Base-by-base conservation (phyloP, 768 basidiomycete genomes). In the Rhizopogon vulgaris region DNA sequence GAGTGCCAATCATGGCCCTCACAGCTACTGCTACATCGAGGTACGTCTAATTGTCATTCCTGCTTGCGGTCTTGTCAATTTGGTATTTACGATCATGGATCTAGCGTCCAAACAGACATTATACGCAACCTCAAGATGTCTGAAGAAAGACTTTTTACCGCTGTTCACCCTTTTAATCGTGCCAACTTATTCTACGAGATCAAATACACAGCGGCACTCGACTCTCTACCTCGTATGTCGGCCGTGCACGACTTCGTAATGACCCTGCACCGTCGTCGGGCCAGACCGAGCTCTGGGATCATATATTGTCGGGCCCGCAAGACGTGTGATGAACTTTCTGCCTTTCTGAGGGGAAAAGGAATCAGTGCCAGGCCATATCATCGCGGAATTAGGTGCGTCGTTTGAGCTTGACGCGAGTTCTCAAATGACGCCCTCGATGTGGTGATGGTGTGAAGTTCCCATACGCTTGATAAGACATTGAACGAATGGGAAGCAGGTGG, bases 1-100 rank as follows among this genome's bases (percentile, higher is more conserved):
- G 76, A 51, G 78, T 92, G 4, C 90, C 91, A 0, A 84, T 94
- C 58, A 93, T 91, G 87, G 90, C 90, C 3, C 67, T 93, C 37
- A 93, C 90, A 1, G 90, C 90, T 2, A 90, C 87, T 12, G 90
- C 90, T 3, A 93, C 90, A 6, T 66, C 80, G 39, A 66, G 68
- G 87, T 89, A 65, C 25, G 78, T 65, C 11, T 18, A 25, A 42
- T 8, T 39, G 1, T 28, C 9, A 17, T 25, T 11, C 30, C 18
- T 34, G 30, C 45, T 34, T 18, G 4, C 48, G 6, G 45, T 30
- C 22, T 51, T 41, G 28, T 14, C 14, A 3, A 34, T 34, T 14
- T 4, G 18, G 22, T 22, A 15, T 22, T 50, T 15, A 52, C 22
- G n/a, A 18, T 11, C 14, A 48, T 11, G 25, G 17, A 14, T 14